Conservation (phyloP, 306 rosid genomes). For the Myrica gale region DNA sequence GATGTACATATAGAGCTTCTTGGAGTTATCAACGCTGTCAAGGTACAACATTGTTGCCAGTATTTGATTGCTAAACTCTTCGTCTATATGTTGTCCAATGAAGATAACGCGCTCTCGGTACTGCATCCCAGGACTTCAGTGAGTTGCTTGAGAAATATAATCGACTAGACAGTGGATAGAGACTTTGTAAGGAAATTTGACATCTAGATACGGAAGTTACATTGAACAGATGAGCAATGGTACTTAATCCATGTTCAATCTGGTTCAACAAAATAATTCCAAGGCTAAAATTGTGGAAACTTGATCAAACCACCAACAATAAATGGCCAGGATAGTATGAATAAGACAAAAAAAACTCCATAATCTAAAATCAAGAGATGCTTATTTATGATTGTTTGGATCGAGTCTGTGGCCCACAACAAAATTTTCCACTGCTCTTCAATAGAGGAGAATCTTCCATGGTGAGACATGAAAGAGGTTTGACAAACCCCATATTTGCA, state of each 20-base stretch:
- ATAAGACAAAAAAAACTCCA: not conserved
- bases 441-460: not conserved
- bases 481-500: not conserved
- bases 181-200: slow-evolving; percentile 18
- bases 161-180: slow-evolving; percentile 9
- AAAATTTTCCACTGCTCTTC: not conserved
- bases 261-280: not conserved
- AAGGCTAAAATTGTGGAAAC: not conserved
- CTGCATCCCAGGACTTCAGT: slow-evolving; percentile 49
- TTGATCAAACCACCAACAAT: not conserved
- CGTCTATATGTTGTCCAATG: slow-evolving; percentile 77
- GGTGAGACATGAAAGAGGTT: not conserved
- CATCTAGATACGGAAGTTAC: slow-evolving; percentile 11
- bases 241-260: not conserved
- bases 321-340: slow-evolving; percentile 7
- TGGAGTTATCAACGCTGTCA: slow-evolving; percentile 64
- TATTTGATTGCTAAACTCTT: slow-evolving; percentile 87
- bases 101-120: slow-evolving; percentile 89
- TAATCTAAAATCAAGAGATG: not conserved
- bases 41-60: slow-evolving; percentile 93
- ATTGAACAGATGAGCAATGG: not conserved
- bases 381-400: not conserved
- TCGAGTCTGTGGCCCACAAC: not conserved
- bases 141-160: slow-evolving; percentile 28
- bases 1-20: slow-evolving; percentile 71